These are phyloP conservation scores for Yamadazyma pseudoaaseri DNA, from an alignment of 1,139 yeast species.

Conservation along the genomic window DNA sequence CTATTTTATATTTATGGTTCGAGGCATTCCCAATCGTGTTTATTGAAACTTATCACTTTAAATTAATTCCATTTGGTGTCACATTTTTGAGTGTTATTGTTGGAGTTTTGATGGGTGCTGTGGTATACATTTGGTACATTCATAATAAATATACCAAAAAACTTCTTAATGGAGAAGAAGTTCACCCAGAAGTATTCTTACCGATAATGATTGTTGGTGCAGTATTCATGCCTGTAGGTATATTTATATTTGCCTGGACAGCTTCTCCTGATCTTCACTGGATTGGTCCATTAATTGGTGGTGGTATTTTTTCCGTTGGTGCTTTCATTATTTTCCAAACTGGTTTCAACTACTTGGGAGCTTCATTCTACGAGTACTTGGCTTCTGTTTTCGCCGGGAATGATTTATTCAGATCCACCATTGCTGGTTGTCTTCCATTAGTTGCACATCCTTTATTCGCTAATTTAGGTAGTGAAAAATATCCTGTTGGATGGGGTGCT, in stretches of 20 bases:
- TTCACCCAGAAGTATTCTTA: constrained; percentile 61
- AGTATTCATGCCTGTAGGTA: constrained; percentile 28
- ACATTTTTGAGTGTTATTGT: constrained; percentile 21
- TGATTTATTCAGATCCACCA: constrained; percentile 24
- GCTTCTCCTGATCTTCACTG: constrained; percentile 25
- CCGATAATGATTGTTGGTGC: constrained; percentile 44
- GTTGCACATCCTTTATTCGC: constrained; percentile 47
- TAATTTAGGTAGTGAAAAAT: constrained; percentile 27
- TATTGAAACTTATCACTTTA: constrained; percentile 20
- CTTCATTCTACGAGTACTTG: constrained; percentile 48
- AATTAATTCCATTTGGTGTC: constrained; percentile 26
- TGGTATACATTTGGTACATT: constrained; percentile 20
- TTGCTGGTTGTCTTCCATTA: constrained; percentile 32
- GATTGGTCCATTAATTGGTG: constrained; percentile 32
- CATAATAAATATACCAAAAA: constrained; percentile 23
- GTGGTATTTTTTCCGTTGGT: constrained; percentile 25
- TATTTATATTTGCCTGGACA: constrained; percentile 34
- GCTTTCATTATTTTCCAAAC: constrained; percentile 32
- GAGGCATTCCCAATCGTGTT: constrained; percentile 35
- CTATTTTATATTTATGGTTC: constrained; percentile 31
- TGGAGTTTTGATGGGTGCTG: constrained; percentile 22
- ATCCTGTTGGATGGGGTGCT: constrained; percentile 66
- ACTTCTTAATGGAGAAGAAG: constrained; percentile 31
- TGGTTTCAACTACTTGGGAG: constrained; percentile 56
- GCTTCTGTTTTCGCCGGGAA: constrained; percentile 35